Conservation (phyloP, 1,284 basidiomycete species). For the Singerocomus rubriflavus region DNA sequence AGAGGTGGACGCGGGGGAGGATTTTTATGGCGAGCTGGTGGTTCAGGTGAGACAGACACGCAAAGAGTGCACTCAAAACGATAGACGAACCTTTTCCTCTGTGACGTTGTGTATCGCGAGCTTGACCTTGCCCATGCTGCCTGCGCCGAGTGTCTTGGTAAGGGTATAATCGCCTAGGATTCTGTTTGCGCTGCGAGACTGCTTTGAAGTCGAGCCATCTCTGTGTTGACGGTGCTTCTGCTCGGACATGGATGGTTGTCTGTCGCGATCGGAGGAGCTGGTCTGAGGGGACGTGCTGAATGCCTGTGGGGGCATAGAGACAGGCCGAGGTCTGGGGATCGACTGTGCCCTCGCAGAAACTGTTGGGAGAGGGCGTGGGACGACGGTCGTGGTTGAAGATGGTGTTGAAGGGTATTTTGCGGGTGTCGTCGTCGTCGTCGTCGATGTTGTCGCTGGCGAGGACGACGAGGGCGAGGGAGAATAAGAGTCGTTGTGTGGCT, state of each 20-base stretch:
- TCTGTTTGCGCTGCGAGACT: constrained; percentile 49
- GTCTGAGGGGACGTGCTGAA: constrained; percentile 35
- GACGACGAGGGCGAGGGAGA: constrained; percentile 16
- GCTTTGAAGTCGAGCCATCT: constrained; percentile 30
- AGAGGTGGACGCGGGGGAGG: constrained; percentile 77
- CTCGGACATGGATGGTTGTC: constrained; percentile 32
- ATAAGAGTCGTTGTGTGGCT: constrained; percentile 24
- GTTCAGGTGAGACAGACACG: too few relatives aligned
- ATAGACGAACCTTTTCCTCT: constrained; percentile 80
- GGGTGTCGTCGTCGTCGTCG: constrained; percentile 13
- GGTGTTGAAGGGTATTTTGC: neutral
- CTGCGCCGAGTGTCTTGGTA: constrained; percentile 95
- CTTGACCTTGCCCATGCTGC: constrained; percentile 99
- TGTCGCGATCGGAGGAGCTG: constrained; percentile 34
- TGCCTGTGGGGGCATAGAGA: constrained; percentile 66
- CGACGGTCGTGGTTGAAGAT: constrained; percentile 16
- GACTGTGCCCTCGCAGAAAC: constrained; percentile 23
- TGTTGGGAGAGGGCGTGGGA: constrained; percentile 28
- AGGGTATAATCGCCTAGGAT: constrained; percentile 93
- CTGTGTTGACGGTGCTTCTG: constrained; percentile 34
- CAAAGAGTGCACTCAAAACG: too few relatives aligned
- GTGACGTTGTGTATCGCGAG: constrained; percentile 87
- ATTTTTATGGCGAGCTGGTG: constrained; percentile 95
- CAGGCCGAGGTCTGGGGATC: constrained; percentile 51
- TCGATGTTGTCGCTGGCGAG: constrained; percentile 9